Conservation (phyloP, 805 yeast genomes). For the Metschnikowia similis region DNA sequence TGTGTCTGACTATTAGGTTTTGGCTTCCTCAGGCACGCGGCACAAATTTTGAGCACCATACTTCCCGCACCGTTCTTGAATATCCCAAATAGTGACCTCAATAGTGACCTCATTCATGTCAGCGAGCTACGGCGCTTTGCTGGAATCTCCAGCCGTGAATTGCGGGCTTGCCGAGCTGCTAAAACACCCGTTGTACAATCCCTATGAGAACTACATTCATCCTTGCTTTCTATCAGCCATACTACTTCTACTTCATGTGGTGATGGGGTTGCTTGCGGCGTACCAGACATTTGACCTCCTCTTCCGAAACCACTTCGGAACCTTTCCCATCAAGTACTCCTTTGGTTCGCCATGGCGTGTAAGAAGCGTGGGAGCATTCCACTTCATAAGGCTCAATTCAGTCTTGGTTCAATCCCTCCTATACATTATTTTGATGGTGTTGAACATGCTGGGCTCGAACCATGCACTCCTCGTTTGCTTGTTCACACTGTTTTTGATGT, state of each 20-base stretch:
- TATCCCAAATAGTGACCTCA: not conserved
- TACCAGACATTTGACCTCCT: slow-evolving; percentile 15
- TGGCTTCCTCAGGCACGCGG: not conserved
- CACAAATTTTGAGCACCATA: too few species aligned
- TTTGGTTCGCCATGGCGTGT: slow-evolving; percentile 20
- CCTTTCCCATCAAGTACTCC: slow-evolving; percentile 20
- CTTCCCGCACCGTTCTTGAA: too few species aligned
- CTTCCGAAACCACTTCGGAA: slow-evolving; percentile 19
- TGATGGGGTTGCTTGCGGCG: slow-evolving; percentile 14
- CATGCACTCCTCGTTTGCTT: slow-evolving; percentile 6
- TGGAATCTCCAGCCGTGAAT: not conserved
- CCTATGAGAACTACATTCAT: slow-evolving; percentile 22
- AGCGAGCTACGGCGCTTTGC: not conserved
- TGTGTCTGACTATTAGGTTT: not conserved
- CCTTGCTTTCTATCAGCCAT: slow-evolving; percentile 26
- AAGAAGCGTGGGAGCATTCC: slow-evolving; percentile 13
- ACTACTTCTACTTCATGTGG: slow-evolving; percentile 7
- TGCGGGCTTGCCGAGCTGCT: slow-evolving; percentile 12
- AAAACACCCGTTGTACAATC: slow-evolving; percentile 21
- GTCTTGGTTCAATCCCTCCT: slow-evolving; percentile 15
- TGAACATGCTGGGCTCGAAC: slow-evolving; percentile 2
- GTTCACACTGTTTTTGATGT: slow-evolving; percentile 8
- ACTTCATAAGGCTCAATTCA: slow-evolving; percentile 14
- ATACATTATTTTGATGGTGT: slow-evolving; percentile 9
- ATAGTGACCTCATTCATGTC: not conserved